phyloP scores from a whole-genome alignment of 169 alveolate species.

The Cytauxzoon felis region DNA sequence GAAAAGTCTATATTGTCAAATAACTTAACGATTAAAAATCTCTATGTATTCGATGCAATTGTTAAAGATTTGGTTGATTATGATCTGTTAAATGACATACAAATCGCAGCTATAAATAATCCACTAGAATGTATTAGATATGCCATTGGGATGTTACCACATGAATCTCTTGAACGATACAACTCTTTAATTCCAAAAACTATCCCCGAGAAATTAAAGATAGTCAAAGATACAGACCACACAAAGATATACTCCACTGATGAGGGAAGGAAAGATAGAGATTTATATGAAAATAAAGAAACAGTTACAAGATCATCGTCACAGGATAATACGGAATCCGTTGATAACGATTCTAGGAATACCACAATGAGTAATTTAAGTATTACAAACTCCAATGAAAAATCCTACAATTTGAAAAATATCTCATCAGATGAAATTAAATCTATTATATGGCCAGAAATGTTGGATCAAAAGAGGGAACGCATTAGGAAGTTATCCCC shows the following conservation, averaged over 20 bases:
- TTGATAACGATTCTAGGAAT: not conserved
- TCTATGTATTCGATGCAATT: slow-evolving; percentile 55
- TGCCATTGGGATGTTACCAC: slow-evolving; percentile 55
- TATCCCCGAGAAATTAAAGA: not conserved
- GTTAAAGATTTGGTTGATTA: slow-evolving; percentile 46
- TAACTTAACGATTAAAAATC: slow-evolving; percentile 34
- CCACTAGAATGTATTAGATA: slow-evolving; percentile 64
- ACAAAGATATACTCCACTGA: not conserved
- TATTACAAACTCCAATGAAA: slow-evolving; percentile 7
- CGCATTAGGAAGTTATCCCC: slow-evolving; percentile 76
- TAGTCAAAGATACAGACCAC: not conserved
- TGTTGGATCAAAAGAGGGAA: slow-evolving; percentile 74
- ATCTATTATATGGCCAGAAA: slow-evolving; percentile 71
- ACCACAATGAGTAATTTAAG: not conserved
- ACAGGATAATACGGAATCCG: not conserved
- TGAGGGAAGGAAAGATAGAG: not conserved
- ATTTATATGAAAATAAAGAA: not conserved
- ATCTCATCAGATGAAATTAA: slow-evolving; percentile 53
- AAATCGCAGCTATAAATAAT: slow-evolving; percentile 42
- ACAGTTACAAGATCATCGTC: not conserved
- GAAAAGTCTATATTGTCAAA: too few species aligned
- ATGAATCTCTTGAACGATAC: slow-evolving; percentile 53
- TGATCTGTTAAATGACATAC: slow-evolving; percentile 29
- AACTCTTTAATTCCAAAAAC: slow-evolving; percentile 2
- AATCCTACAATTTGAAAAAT: slow-evolving; percentile 45